phyloP scores from a whole-genome alignment of 75 land plant genomes.

The Picea glauca region DNA sequence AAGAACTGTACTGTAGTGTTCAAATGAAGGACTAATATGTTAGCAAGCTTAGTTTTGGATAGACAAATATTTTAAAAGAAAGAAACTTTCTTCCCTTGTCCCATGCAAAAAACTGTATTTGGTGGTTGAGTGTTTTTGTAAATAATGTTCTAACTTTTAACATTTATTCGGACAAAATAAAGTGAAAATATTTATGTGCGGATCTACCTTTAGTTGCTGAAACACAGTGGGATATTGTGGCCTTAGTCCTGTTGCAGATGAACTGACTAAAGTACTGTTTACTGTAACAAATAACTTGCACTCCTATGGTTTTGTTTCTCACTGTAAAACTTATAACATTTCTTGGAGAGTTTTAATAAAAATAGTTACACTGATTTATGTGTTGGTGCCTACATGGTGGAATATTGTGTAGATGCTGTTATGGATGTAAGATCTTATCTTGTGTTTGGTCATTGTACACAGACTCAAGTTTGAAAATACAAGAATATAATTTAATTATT shows the following conservation, averaged over 20 bases:
- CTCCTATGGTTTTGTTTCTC: not conserved
- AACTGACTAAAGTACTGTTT: not conserved
- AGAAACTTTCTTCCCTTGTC: not conserved
- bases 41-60: no score
- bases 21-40: no score
- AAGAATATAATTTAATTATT: not conserved
- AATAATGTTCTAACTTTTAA: not conserved
- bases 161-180: no score
- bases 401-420: not conserved
- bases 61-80: not conserved
- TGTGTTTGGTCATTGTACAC: not conserved
- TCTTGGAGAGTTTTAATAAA: not conserved
- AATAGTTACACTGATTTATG: not conserved
- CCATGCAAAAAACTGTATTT: no score
- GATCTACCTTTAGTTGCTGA: not conserved
- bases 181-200: not conserved
- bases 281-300: not conserved
- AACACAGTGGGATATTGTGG: not conserved
- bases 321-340: not conserved
- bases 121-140: not conserved
- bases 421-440: not conserved
- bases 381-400: not conserved
- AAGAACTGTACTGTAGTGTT: no score
- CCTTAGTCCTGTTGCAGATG: not conserved
- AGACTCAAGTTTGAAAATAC: not conserved